Evolutionary conservation across 805 yeast species (phyloP), one percentile per base, ranked within the genome.

Genomic region (Saturnispora halmiae): DNA sequence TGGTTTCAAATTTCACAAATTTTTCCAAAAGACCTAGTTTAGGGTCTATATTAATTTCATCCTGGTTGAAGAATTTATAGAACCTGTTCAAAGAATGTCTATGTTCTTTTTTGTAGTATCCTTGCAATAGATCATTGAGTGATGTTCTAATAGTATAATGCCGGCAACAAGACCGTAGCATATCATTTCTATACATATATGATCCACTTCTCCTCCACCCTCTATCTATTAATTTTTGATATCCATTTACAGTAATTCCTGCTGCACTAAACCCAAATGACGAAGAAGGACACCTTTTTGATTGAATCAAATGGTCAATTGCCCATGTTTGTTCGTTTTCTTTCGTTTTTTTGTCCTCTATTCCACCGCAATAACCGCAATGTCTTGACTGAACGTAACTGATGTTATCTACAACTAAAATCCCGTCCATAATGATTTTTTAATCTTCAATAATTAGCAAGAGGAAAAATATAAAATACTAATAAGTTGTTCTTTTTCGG

Each of bases 181-280:
- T 58, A 55, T 88, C 95, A 1, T 83, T 76, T 51, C 70, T 65
- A 41, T 71, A 59, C 18, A 59, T 38, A 47, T 75, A 82, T 2
- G 60, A 56, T 0, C 96, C 96, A 25, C 92, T 81, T 41, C 96
- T 64, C 56, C 94, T 72, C 53, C 73, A 86, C 2, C 95, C 95
- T 49, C 67, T 62, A 50, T 85, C 78, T 51, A 88, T 74, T 47
- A 83, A 55, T 16, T 50, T 53, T 52, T 83, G 88, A 52, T 86
- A 86, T 21, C 69, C 71, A 14, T 56, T 55, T 6, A 72, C 62
- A 0, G 75, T 55, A 14, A 51, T 48, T 22, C 37, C 28, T 34
- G 52, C 51, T 1, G 51, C 46, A 9, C 45, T 41, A 24, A 52
- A 55, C 3, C 56, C 53, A 42, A 54, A 51, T 8, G 55, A 49